Evolutionary conservation across 768 basidiomycete species (phyloP).

Genomic region (Rhizopogon vulgaris): DNA sequence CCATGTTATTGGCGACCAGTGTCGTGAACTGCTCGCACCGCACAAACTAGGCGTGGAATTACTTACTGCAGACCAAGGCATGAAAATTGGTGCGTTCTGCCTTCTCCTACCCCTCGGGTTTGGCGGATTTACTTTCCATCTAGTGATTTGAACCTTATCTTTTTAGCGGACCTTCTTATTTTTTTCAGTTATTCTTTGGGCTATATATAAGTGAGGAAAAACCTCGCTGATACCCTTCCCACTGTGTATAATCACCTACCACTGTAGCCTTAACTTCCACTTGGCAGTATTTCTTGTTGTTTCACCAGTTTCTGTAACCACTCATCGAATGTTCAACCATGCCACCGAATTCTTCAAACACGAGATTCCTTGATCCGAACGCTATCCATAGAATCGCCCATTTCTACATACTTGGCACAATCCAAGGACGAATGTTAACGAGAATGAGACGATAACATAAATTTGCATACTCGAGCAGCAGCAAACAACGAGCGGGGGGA

Average conservation of each 20-base stretch:
- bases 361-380: not conserved
- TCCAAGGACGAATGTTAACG: not conserved
- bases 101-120: not conserved
- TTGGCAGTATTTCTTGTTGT: not conserved
- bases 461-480: not conserved
- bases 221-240: slow-evolving; percentile 14
- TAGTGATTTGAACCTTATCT: slow-evolving; percentile 30
- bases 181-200: slow-evolving; percentile 7
- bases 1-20: slow-evolving; percentile 69
- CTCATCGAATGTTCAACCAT: not conserved
- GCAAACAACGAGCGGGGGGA: slow-evolving; percentile 1
- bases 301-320: slow-evolving; percentile 1
- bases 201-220: slow-evolving; percentile 8
- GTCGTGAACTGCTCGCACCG: slow-evolving; percentile 53
- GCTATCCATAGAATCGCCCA: not conserved
- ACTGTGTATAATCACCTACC: slow-evolving; percentile 28
- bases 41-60: slow-evolving; percentile 68
- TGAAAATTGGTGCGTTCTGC: slow-evolving; percentile 62
- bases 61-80: slow-evolving; percentile 70
- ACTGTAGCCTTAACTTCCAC: slow-evolving; percentile 31
- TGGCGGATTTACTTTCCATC: slow-evolving; percentile 2
- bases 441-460: not conserved
- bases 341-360: not conserved
- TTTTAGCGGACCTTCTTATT: not conserved
- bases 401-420: not conserved